Evolutionary conservation across 2,329 filamentous ascomycete species (phyloP), one percentile per base, ranked within the genome.

Genomic region (Aspergillus felis): DNA sequence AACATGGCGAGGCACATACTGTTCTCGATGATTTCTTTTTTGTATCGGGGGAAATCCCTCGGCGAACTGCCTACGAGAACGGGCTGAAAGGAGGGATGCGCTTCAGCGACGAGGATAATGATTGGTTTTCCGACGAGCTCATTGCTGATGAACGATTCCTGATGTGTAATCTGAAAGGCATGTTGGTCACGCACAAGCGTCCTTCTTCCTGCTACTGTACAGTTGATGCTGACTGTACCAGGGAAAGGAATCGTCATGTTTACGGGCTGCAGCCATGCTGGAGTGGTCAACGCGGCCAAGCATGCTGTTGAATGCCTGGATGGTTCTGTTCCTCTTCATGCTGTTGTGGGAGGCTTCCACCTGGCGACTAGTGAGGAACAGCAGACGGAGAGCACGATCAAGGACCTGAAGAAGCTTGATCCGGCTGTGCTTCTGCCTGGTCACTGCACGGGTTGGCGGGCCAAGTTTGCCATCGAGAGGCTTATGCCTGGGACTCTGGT

Each of bases 401-500:
- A 67, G n/a, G 81, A 82, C 53, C 66, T 84, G 24, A 78, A 79
- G 61, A 70, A 61, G 0, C 63, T 84, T 3, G 72, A 77, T 53
- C 79, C 81, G 0, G 76, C 76, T 12, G 71, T 84, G 0, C 64
- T 84, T 3, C 73, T 84, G 65, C 81, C 82, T 0, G 82, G 82
- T 0, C 82, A 84, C 65, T 84, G 81, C 61, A 80, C 81, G 0
- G 82, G 82, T 5, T 85, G 81, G 81, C 73, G 80, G 59, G 81
- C 80, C 38, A 83, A 83, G 65, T 78, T 78, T 60, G 74, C 75
- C 47, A 81, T 83, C 59, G 80, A 83, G 66, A 78, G 75, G 58
- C 69, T 74, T 41, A 80, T 83, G 76, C 78, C 79, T 0, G 81
- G 81, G 2, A 69, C 71, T 3, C 62, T 83, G 57, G 79, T 80